Base-by-base conservation (phyloP, 352 stramenopile genomes). In the Pythium coloratum region DNA sequence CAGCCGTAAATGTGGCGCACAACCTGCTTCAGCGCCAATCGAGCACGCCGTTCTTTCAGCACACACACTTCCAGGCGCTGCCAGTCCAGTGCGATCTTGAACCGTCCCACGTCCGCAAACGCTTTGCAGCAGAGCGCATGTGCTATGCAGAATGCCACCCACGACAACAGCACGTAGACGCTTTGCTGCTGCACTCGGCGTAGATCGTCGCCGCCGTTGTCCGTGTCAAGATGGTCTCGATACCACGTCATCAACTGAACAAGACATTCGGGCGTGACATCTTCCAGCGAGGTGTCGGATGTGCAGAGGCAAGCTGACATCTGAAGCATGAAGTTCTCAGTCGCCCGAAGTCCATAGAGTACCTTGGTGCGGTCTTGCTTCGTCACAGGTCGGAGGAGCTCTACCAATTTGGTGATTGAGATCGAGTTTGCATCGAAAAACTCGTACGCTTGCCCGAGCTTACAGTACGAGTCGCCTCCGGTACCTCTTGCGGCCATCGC, bases 21-120 rank as follows among this genome's bases (percentile, higher is more conserved):
- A 12, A 70, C 55, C 7, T 38, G 33, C 16, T 58, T 20, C 16
- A 70, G n/a, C 6, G 64, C 64, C 2, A 13, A 28, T 18, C 64
- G 44, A 18, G 28, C 34, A 30, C 20, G 18, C 1, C 20, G 33
- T 20, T 64, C 64, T 13, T 58, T n/a, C 0, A 70, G 47, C 3
- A 70, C 56, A 20, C 64, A 70, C 0, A 70, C 46, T n/a, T 60
- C 34, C 2, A 70, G 40, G 5, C 38, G 32, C 8, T 20, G 34
- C 55, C 56, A 64, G 46, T 70, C 64, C 8, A 70, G 49, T 28
- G 57, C 64, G 38, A 70, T 70, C 36, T 62, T 55, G 57, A 59
- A 54, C 30, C 42, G 10, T 9, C 26, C 5, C 4, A 70, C 16
- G 10, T 42, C 28, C 0, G 24, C 28, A 18, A 62, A 65, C 2